Conservation (phyloP, 345 rosid species). For the Camelina laxa region DNA sequence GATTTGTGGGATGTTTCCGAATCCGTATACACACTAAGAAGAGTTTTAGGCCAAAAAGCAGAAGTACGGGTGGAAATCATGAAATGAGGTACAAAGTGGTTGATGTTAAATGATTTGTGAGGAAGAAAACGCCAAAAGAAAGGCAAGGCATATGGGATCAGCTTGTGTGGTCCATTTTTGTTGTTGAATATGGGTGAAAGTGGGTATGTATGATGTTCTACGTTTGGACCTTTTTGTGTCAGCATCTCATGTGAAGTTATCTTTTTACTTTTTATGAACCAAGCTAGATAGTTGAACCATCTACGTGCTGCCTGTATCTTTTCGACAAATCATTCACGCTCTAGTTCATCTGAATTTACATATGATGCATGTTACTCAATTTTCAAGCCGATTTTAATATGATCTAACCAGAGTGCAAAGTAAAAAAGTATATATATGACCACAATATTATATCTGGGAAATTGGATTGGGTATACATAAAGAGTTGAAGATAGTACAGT, state of each 20-base stretch:
- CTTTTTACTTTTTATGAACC: neutral
- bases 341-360: neutral
- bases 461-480: no score
- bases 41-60: neutral
- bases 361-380: neutral
- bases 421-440: neutral
- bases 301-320: neutral
- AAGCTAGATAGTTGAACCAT: constrained; percentile 3
- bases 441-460: no score
- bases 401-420: neutral
- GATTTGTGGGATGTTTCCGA: neutral
- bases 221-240: neutral
- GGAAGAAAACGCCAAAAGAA: constrained; percentile 29
- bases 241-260: constrained; percentile 33
- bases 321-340: neutral
- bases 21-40: neutral
- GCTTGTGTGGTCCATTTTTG: constrained; percentile 22
- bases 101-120: constrained; percentile 25
- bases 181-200: constrained; percentile 29
- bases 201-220: constrained; percentile 18
- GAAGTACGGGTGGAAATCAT: neutral
- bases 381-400: neutral
- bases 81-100: neutral
- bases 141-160: constrained; percentile 10
- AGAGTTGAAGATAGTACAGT: no score